phyloP scores from a whole-genome alignment of 257 asterid genomes.

The Solanum tacnaense region DNA sequence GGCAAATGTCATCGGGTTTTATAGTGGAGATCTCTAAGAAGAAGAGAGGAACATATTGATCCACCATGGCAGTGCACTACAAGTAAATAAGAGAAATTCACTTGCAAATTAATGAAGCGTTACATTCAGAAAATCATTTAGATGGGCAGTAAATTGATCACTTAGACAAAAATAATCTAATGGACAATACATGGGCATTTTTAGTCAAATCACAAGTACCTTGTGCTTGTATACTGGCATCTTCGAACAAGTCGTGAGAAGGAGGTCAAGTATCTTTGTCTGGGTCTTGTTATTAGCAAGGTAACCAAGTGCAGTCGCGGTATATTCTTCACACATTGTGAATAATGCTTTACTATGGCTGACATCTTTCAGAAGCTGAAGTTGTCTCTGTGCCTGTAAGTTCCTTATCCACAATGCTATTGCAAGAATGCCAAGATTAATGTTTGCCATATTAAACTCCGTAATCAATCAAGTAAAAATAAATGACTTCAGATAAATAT shows the following conservation, averaged over 20 bases:
- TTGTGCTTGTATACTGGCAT: conserved; percentile 53
- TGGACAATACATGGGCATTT: neutral
- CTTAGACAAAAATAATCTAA: neutral
- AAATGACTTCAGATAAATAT: neutral
- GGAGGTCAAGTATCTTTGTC: conserved; percentile 39
- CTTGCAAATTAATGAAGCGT: neutral
- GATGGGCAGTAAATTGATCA: neutral
- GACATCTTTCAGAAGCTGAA: conserved; percentile 24
- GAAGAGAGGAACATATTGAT: conserved; percentile 70
- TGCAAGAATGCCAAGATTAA: conserved; percentile 13
- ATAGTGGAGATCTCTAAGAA: conserved; percentile 50
- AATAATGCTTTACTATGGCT: conserved; percentile 36
- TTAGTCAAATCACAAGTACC: conserved; percentile 22
- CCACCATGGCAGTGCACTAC: conserved; percentile 79
- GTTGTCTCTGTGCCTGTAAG: conserved; percentile 22
- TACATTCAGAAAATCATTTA: neutral
- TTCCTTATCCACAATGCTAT: conserved; percentile 31
- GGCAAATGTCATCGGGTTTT: conserved; percentile 51
- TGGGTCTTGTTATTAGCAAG: conserved; percentile 59
- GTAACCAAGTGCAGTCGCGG: conserved; percentile 56
- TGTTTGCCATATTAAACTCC: neutral
- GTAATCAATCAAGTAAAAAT: neutral
- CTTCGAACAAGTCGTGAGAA: conserved; percentile 65
- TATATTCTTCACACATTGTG: conserved; percentile 55
- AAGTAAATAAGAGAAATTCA: neutral